Evolutionary conservation across 805 yeast genomes (phyloP), one percentile per base, ranked within the genome.

Genomic region (Candida nitratophila): DNA sequence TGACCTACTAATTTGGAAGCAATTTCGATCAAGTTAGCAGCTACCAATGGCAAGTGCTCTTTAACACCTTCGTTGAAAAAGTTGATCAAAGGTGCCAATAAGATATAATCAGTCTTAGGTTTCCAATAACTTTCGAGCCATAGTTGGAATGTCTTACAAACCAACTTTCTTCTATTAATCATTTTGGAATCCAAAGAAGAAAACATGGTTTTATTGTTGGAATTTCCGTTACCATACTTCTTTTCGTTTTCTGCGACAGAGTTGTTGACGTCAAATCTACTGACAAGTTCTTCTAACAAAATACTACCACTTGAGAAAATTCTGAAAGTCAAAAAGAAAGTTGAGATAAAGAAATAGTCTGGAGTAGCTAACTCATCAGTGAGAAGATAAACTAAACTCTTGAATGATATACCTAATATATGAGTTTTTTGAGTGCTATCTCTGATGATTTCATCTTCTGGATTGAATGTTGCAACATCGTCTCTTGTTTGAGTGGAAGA

Each of bases 71-170:
- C 95, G 59, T 85, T 86, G 56, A 86, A 81, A 57, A 88, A 84
- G 55, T 85, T 85, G 38, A 85, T 73, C 54, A 88, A 65, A 0
- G 87, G 82, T 12, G 93, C 78, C 39, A 89, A 64, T 34, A 81
- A 66, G 22, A 61, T 64, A 48, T 74, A 76, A 59, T 89, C 96
- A 6, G 63, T 44, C 37, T 73, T 70, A 40, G 75, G 77, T 49
- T 81, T 77, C 96, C 96, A 91, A 59, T 84, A 89, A 42, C 93
- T 82, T 61, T 88, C 95, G 61, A 91, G 65, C 99, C 99, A 91
- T 31, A 77, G 68, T 59, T 80, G 85, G 57, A 89, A 77, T 60
- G 83, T 71, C 50, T 76, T 77, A 51, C 83, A 78, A 34, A 88
- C 79, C 39, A 83, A 63, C 48, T 79, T 77, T 56, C 91, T 68